Evolutionary conservation across 139 green algal genomes (phyloP).

Genomic region (Chlorella ohadii): DNA sequence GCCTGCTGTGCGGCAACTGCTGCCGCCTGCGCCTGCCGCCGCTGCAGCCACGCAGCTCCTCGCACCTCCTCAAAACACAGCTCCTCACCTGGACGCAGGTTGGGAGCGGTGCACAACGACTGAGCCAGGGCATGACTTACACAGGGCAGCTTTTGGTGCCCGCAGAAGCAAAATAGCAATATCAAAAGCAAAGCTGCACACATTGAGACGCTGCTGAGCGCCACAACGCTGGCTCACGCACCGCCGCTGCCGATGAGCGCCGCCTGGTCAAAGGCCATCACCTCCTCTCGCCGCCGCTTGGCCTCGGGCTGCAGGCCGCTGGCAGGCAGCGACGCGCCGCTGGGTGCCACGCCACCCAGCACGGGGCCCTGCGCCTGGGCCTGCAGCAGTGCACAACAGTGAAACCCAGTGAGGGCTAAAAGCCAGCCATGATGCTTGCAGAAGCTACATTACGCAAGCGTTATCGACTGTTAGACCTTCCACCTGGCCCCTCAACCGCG

Average conservation of each 20-base stretch:
- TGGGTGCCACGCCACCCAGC: neutral
- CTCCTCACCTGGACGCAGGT: conserved; percentile 60
- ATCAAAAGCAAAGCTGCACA: too few relatives aligned
- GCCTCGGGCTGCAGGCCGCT: neutral
- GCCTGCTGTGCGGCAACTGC: neutral
- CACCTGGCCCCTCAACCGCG: too few relatives aligned
- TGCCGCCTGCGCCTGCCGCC: neutral
- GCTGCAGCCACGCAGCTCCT: conserved; percentile 46
- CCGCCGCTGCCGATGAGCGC: conserved; percentile 4
- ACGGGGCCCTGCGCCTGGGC: neutral
- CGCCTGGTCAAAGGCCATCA: conserved; percentile 16
- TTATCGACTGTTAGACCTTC: too few relatives aligned
- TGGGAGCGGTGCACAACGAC: neutral
- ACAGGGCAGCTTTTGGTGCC: neutral
- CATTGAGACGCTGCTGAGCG: neutral
- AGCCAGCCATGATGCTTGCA: too few relatives aligned
- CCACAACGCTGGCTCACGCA: neutral
- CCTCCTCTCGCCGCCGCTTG: conserved; percentile 34
- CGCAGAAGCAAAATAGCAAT: too few relatives aligned
- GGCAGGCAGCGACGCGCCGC: neutral
- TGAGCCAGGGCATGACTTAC: neutral
- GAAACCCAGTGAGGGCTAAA: too few relatives aligned
- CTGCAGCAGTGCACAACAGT: neutral
- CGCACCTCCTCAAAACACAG: conserved; percentile 80
- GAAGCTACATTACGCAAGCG: too few relatives aligned